Conservation (phyloP, 768 basidiomycete species). For the Phlebiopsis flavidoalba region DNA sequence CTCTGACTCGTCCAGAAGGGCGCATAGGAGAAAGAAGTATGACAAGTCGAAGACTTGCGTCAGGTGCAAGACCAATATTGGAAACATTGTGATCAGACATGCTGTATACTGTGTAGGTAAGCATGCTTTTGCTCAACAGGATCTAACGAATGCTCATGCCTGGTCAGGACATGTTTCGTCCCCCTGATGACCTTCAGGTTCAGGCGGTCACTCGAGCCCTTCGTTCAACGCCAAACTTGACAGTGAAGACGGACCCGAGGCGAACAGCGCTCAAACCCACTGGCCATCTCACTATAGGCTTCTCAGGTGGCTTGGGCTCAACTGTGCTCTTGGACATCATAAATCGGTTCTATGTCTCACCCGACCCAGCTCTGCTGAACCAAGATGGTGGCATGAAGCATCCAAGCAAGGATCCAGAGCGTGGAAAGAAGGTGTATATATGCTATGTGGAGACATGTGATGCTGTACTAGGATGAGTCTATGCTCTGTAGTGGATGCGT, state of each 20-base stretch:
- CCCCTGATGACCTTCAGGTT: slow-evolving; percentile 61
- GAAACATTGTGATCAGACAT: slow-evolving; percentile 72
- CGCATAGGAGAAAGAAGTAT: slow-evolving; percentile 62
- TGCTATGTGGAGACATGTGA: slow-evolving; percentile 69
- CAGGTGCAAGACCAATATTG: slow-evolving; percentile 61
- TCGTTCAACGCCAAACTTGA: slow-evolving; percentile 52
- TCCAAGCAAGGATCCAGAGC: slow-evolving; percentile 54
- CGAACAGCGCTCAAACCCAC: slow-evolving; percentile 58
- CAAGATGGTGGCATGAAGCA: slow-evolving; percentile 57
- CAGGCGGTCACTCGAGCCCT: slow-evolving; percentile 58
- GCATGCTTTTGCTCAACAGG: slow-evolving; percentile 11
- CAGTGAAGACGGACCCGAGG: slow-evolving; percentile 48
- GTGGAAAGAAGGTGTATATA: slow-evolving; percentile 56
- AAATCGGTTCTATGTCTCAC: slow-evolving; percentile 39
- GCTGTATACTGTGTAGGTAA: slow-evolving; percentile 85
- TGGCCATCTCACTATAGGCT: slow-evolving; percentile 63
- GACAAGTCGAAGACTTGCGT: slow-evolving; percentile 64
- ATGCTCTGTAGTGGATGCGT: background rate
- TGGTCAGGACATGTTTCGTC: slow-evolving; percentile 59
- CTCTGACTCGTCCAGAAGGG: too few species aligned
- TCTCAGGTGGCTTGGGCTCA: slow-evolving; percentile 77
- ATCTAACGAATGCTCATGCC: background rate
- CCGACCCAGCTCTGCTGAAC: slow-evolving; percentile 22
- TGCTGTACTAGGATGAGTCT: slow-evolving; percentile 53
- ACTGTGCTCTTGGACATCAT: slow-evolving; percentile 68